phyloP scores from a whole-genome alignment of 169 alveolate species.

The Plasmodium adleri region DNA sequence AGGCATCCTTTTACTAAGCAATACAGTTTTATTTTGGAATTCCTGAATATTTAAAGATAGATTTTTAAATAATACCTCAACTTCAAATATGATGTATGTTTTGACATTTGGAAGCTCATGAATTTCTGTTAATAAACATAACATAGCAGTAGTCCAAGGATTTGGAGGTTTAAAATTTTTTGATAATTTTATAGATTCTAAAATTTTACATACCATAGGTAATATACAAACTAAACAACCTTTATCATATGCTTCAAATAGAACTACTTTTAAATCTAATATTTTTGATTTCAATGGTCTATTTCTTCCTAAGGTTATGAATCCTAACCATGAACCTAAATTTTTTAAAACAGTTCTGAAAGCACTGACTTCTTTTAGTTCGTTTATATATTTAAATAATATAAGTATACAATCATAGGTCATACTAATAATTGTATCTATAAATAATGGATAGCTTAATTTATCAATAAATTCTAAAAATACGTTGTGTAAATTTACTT shows the following conservation, averaged over 20 bases:
- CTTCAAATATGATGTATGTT: slow-evolving; percentile 91
- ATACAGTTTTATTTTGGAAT: slow-evolving; percentile 50
- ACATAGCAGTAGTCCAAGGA: slow-evolving; percentile 94
- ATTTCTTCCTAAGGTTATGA: slow-evolving; percentile 90
- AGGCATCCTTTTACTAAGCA: slow-evolving; percentile 35
- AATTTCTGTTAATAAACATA: slow-evolving; percentile 90
- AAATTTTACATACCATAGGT: slow-evolving; percentile 90
- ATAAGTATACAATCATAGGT: slow-evolving; percentile 91
- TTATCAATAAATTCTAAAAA: slow-evolving; percentile 88
- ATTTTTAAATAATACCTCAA: slow-evolving; percentile 90
- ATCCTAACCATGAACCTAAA: slow-evolving; percentile 94
- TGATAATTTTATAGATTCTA: slow-evolving; percentile 86
- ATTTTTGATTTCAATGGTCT: slow-evolving; percentile 90
- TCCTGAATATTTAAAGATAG: slow-evolving; percentile 82
- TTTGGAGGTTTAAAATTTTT: slow-evolving; percentile 93
- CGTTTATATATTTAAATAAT: slow-evolving; percentile 84
- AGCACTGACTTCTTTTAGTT: slow-evolving; percentile 88
- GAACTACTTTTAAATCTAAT: slow-evolving; percentile 89
- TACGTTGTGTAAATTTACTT: slow-evolving; percentile 91
- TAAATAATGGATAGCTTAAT: slow-evolving; percentile 86
- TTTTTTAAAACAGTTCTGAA: slow-evolving; percentile 91
- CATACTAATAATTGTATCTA: slow-evolving; percentile 84
- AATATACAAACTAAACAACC: slow-evolving; percentile 89
- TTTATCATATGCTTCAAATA: slow-evolving; percentile 88
- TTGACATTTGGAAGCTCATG: slow-evolving; percentile 87